phyloP scores from a whole-genome alignment of 2,329 filamentous ascomycete species.

The Exophiala mesophila region DNA sequence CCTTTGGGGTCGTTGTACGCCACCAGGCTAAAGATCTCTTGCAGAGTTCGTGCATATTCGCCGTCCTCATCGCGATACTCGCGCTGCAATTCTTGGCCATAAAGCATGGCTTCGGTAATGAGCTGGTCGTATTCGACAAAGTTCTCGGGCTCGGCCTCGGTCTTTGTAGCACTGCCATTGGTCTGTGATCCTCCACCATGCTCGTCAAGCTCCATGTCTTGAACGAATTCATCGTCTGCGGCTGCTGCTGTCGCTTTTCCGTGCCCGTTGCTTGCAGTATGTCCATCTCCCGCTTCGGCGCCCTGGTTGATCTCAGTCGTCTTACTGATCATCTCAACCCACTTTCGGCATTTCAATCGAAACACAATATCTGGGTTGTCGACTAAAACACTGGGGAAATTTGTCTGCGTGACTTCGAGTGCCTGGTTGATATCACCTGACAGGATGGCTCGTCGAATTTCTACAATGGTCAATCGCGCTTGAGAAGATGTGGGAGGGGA shows the following conservation, averaged over 20 bases:
- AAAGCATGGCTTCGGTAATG: conserved; percentile 66
- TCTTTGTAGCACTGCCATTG: conserved; percentile 30
- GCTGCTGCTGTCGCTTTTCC: conserved; percentile 27
- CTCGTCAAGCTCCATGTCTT: conserved; percentile 56
- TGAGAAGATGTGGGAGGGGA: too few species aligned
- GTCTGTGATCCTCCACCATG: conserved; percentile 22
- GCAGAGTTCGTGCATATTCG: conserved; percentile 67
- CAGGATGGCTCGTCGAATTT: conserved; percentile 79
- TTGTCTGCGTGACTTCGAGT: conserved; percentile 70
- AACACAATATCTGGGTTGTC: conserved; percentile 84
- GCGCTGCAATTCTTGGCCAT: conserved; percentile 70
- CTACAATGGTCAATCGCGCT: conserved; percentile 50
- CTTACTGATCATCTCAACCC: conserved; percentile 86
- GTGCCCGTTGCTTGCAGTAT: conserved; percentile 36
- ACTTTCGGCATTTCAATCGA: conserved; percentile 80
- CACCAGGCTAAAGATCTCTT: conserved; percentile 81
- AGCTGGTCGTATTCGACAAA: conserved; percentile 46
- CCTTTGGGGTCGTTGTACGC: conserved; percentile 78
- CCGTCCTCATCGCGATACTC: conserved; percentile 71
- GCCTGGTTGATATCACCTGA: conserved; percentile 90
- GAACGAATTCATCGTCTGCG: conserved; percentile 39
- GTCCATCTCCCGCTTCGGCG: conserved; percentile 34
- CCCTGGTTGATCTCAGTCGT: conserved; percentile 60
- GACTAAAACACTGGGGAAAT: conserved; percentile 74
- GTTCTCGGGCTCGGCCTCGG: conserved; percentile 29